Percentiles rank a stretch among this genome's conserved stretches.
These are phyloP conservation scores for Cymbopogon flexuosus DNA, from an alignment of 202 grass and related monocot genomes.

Conservation along the genomic window DNA sequence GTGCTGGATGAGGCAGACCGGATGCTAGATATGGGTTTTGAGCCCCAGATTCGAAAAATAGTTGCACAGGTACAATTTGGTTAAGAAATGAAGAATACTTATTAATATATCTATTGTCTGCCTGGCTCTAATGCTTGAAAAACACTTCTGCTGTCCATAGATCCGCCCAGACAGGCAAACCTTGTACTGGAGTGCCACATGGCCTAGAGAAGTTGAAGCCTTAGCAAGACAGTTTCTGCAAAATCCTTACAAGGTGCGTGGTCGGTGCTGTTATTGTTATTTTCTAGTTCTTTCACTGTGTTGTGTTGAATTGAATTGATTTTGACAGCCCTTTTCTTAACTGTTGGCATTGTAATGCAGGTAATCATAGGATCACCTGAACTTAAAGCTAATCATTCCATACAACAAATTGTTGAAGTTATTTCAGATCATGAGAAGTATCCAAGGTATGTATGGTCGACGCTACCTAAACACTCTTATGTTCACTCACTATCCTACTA, in stretches of 20 bases:
- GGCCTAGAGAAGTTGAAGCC: constrained; percentile 89
- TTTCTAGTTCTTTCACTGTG: neutral
- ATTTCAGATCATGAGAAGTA: constrained; percentile 84
- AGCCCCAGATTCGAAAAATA: constrained; percentile 95
- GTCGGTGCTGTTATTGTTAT: neutral
- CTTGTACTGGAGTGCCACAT: constrained; percentile 96
- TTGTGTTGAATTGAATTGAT: neutral
- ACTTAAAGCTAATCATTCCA: constrained; percentile 98
- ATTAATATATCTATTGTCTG: neutral
- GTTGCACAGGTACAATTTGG: constrained; percentile 62
- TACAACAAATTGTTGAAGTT: constrained; percentile 94
- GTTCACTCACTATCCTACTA: neutral
- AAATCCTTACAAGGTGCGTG: constrained; percentile 84
- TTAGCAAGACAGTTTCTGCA: constrained; percentile 80
- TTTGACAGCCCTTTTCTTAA: neutral
- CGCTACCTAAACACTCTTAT: neutral
- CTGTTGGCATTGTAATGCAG: constrained; percentile 36
- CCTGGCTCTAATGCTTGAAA: constrained; percentile 1
- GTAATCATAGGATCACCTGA: constrained; percentile 87
- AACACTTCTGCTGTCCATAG: constrained; percentile 40
- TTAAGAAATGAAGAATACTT: neutral
- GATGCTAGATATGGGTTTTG: constrained; percentile 98
- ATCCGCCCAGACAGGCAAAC: constrained; percentile 95
- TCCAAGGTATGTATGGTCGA: constrained; percentile 47
- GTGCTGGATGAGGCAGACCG: constrained; percentile 92